Percentiles rank a stretch among this genome's conserved stretches.
Evolutionary conservation across 768 basidiomycete species (phyloP).

Genomic region (Phanerochaete carnosa): DNA sequence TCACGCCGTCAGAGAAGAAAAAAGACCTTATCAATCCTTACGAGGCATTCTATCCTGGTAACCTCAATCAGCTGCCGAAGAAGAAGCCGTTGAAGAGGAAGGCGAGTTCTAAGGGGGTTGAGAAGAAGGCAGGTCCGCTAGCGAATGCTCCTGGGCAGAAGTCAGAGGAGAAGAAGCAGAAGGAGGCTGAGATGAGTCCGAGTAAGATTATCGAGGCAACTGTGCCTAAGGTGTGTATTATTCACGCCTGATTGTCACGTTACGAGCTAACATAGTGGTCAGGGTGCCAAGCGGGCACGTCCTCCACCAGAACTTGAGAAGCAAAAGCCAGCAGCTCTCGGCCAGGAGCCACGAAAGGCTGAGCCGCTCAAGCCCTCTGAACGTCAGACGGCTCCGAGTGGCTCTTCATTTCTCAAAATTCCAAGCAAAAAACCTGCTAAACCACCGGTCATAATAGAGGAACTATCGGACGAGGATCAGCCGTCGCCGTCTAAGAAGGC

Average conservation of each 20-base stretch:
- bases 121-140: constrained; percentile 28
- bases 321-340: constrained; percentile 9
- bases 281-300: constrained; percentile 79
- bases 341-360: background rate
- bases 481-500: constrained; percentile 41
- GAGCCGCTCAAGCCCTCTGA: constrained; percentile 6
- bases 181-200: constrained; percentile 34
- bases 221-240: constrained; percentile 56
- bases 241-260: background rate
- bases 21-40: constrained; percentile 78
- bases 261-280: constrained; percentile 8
- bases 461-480: constrained; percentile 37
- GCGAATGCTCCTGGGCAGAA: constrained; percentile 10
- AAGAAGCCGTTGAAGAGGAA: constrained; percentile 25
- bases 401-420: background rate
- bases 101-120: constrained; percentile 7
- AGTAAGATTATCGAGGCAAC: constrained; percentile 78
- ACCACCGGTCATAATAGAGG: constrained; percentile 28
- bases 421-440: background rate
- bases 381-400: background rate
- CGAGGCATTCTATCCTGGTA: constrained; percentile 67
- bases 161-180: constrained; percentile 21
- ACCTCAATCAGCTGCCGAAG: constrained; percentile 40
- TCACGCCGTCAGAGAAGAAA: constrained; percentile 50
- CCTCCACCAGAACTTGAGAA: constrained; percentile 52